A percentile compares a stretch with the other conserved stretches of the same genome.
Conservation (phyloP, 257 asterid genomes). For the Catharanthus roseus region DNA sequence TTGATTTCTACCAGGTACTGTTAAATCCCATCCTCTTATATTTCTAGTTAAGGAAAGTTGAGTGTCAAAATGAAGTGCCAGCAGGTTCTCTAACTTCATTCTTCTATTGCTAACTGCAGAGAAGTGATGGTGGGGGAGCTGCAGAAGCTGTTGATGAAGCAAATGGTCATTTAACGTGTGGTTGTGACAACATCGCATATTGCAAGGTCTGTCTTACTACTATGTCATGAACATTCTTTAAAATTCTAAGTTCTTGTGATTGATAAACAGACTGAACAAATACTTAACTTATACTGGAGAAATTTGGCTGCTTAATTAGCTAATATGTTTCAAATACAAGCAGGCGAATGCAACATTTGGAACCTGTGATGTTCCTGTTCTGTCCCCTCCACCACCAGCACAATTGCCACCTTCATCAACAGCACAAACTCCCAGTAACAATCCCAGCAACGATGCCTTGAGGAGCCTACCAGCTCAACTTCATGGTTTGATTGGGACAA, state of each 20-base stretch:
- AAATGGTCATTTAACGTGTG: conserved; percentile 78
- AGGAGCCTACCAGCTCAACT: conserved; percentile 26
- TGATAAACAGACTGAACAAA: background rate
- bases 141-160: conserved; percentile 86
- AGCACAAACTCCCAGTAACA: conserved; percentile 18
- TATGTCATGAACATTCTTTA: background rate
- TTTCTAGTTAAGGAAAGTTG: no score
- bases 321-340: conserved; percentile 8
- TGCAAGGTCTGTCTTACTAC: conserved; percentile 51
- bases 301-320: background rate
- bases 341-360: conserved; percentile 51
- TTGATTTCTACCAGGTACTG: conserved; percentile 69
- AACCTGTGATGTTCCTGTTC: conserved; percentile 59
- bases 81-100: conserved; percentile 8
- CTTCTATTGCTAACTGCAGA: conserved; percentile 34
- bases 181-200: conserved; percentile 78
- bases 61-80: background rate
- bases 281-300: background rate
- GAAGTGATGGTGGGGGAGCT: conserved; percentile 89
- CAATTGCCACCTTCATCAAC: conserved; percentile 25
- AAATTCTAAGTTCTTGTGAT: background rate
- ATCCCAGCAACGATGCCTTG: conserved; percentile 29
- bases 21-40: background rate
- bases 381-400: conserved; percentile 92
- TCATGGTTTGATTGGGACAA: conserved; percentile 35